Evolutionary conservation across 306 rosid genomes (phyloP).

Genomic region (Clitoria ternatea): DNA sequence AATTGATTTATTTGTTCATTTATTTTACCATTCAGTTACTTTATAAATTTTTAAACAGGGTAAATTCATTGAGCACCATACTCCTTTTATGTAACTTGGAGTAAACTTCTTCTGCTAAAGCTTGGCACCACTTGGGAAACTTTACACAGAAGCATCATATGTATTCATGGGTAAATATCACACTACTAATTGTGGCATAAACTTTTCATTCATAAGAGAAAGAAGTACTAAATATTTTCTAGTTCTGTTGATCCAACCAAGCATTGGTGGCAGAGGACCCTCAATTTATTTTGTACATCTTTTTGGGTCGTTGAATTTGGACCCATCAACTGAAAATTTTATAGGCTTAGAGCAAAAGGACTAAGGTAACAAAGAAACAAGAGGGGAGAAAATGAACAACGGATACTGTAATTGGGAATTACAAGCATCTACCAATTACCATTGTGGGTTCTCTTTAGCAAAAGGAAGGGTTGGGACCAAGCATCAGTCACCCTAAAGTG

Average conservation of each 20-base stretch:
- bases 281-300: slow-evolving; percentile 26
- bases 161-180: slow-evolving; percentile 19
- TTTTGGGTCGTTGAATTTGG: slow-evolving; percentile 35
- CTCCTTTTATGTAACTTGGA: slow-evolving; percentile 20
- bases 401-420: slow-evolving; percentile 33
- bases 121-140: slow-evolving; percentile 32
- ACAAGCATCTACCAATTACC: slow-evolving; percentile 39
- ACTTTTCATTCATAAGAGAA: slow-evolving; percentile 31
- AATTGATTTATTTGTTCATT: too few species aligned
- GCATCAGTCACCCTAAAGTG: slow-evolving; percentile 29
- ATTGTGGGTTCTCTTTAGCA: slow-evolving; percentile 39
- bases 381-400: slow-evolving; percentile 21
- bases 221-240: slow-evolving; percentile 37
- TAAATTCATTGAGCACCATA: slow-evolving; percentile 13
- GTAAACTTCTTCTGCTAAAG: slow-evolving; percentile 27
- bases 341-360: slow-evolving; percentile 23
- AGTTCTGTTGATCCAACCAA: slow-evolving; percentile 33
- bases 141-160: slow-evolving; percentile 40
- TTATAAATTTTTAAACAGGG: neutral
- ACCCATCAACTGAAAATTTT: slow-evolving; percentile 37
- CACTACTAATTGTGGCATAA: slow-evolving; percentile 26
- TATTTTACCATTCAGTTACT: neutral
- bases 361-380: slow-evolving; percentile 35
- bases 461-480: slow-evolving; percentile 39
- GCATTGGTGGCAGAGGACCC: slow-evolving; percentile 32